Base-by-base conservation (phyloP, 1,284 basidiomycete genomes). In the Caloboletus firmus region DNA sequence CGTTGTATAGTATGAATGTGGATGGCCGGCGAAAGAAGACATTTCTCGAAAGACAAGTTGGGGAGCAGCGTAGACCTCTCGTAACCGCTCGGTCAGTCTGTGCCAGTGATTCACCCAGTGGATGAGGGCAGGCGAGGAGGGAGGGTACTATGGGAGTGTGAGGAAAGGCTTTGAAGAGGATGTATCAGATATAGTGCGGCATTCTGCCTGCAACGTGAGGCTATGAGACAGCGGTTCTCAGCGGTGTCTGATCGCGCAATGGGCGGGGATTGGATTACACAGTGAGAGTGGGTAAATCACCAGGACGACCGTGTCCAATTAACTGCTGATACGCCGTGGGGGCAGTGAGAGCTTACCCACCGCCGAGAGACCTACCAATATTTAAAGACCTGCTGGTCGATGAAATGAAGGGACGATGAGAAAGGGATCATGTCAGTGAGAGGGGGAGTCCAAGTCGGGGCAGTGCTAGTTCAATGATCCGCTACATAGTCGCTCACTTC, bases 11-110 rank as follows among this genome's bases (percentile, higher is more conserved):
- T 42, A 24, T 3, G 54, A 22, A 20, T 36, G 37, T 11, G 51
- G 76, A 36, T 76, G 76, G 20, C 75, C 68, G 26, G 76, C 74
- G 26, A 79, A 65, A 60, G 74, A 76, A 55, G 80, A 78, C 82
- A 84, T 83, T 53, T 54, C 36, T 24, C 48, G 22, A 39, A 51
- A 44, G 35, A 43, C 30, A 53, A 32, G 10, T 12, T 7, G 11
- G 34, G 20, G 11, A 39, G 13, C 10, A 17, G 18, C n/a, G 31
- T 22, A 42, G 50, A 50, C 28, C 28, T 28, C 28, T 28, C 28
- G 28, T 28, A 9, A 28, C 22, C 18, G 10, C 30, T 36, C 40
- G 15, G 18, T 22, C 15, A 24, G 45, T 30, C 22, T 26, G 43
- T 46, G 45, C n/a, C n/a, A n/a, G n/a, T 24, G 24, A 45, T 31